A percentile compares a stretch with the other conserved stretches of the same genome.
Conservation (phyloP, 805 yeast genomes). For the Jamesozyma piceae region DNA sequence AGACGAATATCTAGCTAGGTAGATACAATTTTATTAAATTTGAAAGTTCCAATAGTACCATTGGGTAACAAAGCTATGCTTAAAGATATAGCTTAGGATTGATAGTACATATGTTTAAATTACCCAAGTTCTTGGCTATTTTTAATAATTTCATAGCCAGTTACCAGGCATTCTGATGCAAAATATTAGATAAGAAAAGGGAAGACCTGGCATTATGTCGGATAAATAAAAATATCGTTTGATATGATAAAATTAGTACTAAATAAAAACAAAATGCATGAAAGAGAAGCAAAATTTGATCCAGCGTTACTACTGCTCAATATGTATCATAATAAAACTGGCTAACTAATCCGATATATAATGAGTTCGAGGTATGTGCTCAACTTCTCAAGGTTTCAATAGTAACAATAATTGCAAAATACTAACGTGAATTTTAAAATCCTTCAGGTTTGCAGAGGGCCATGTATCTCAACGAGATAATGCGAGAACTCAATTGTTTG, state of each 20-base stretch:
- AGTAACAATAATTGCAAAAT: not conserved
- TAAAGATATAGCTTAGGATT: not conserved
- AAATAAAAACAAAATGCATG: not conserved
- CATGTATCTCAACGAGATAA: constrained; percentile 23
- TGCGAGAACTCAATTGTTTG: constrained; percentile 28
- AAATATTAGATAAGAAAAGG: too few relatives aligned
- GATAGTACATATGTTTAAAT: too few relatives aligned
- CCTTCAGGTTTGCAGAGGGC: constrained; percentile 12
- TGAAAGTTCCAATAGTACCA: not conserved
- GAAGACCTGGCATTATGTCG: too few relatives aligned
- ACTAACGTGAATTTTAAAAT: not conserved
- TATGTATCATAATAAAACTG: not conserved
- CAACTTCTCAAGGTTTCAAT: not conserved
- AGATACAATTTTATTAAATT: not conserved
- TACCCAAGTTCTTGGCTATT: too few relatives aligned
- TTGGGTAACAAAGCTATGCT: not conserved
- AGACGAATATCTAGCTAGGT: too few relatives aligned
- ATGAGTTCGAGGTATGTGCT: constrained; percentile 9
- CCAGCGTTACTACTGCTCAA: not conserved
- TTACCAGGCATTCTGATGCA: too few relatives aligned
- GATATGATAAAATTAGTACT: not conserved
- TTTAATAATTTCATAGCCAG: too few relatives aligned
- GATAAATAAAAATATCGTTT: not conserved
- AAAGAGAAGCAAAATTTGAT: not conserved
- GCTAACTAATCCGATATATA: not conserved